phyloP scores from a whole-genome alignment of 495 filamentous ascomycete species.

The Penicillium cinerascens region DNA sequence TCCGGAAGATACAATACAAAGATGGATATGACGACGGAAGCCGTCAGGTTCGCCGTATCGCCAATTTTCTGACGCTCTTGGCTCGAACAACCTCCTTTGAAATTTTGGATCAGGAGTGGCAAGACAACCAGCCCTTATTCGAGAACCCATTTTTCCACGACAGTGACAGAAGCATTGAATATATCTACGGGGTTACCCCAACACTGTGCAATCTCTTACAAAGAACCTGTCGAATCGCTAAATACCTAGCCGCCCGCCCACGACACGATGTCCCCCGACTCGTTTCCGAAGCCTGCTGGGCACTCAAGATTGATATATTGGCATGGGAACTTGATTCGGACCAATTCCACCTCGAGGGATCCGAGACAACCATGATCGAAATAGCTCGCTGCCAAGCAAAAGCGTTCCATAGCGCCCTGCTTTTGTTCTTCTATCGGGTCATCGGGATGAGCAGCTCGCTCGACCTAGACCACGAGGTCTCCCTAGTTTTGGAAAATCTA shows the following conservation, averaged over 20 bases:
- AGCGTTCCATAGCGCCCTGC: conserved; percentile 9
- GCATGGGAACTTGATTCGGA: conserved; percentile 1
- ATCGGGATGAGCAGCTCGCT: neutral
- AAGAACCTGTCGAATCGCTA: neutral
- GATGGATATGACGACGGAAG: neutral
- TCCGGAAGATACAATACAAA: neutral
- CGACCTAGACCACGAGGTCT: neutral
- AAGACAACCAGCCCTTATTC: neutral
- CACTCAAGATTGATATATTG: neutral
- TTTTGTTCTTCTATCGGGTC: conserved; percentile 2
- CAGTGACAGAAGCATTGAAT: conserved; percentile 1
- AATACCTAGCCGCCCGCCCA: neutral
- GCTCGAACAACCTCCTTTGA: conserved; percentile 2
- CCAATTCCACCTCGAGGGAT: neutral
- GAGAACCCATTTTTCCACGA: neutral
- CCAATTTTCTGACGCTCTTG: conserved; percentile 5
- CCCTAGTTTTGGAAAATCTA: neutral
- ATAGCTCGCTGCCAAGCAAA: conserved; percentile 6
- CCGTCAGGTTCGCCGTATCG: conserved; percentile 1
- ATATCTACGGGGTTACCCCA: conserved; percentile 10
- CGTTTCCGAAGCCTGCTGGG: neutral
- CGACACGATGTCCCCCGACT: neutral
- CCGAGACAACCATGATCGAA: neutral
- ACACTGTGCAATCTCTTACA: conserved; percentile 3
- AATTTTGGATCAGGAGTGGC: neutral